phyloP scores from a whole-genome alignment of 1,284 basidiomycete species.

The Tetrapyrgos nigripes region DNA sequence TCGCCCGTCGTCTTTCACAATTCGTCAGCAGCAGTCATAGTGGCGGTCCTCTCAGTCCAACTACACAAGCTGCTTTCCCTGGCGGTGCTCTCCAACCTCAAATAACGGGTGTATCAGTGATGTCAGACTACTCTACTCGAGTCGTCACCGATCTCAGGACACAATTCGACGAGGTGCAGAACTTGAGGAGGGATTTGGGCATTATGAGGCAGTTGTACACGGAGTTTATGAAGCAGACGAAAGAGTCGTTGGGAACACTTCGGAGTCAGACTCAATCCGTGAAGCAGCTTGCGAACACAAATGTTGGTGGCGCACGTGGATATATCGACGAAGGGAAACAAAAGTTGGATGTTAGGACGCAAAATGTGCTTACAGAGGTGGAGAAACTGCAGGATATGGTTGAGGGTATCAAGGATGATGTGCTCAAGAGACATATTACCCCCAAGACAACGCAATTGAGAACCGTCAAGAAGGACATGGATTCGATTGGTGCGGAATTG shows the following conservation, averaged over 20 bases:
- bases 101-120: constrained; percentile 72
- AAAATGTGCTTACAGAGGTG: constrained; percentile 90
- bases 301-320: constrained; percentile 86
- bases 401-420: constrained; percentile 91
- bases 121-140: constrained; percentile 74
- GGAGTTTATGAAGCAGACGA: constrained; percentile 92
- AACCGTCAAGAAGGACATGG: constrained; percentile 78
- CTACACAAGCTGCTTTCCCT: constrained; percentile 29
- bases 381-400: constrained; percentile 95
- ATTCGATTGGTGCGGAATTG: constrained; percentile 73
- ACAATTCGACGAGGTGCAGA: constrained; percentile 95
- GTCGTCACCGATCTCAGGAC: constrained; percentile 86
- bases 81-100: constrained; percentile 74
- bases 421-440: constrained; percentile 87
- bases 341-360: constrained; percentile 88
- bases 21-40: constrained; percentile 51
- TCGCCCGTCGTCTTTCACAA: constrained; percentile 73
- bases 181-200: constrained; percentile 90
- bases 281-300: constrained; percentile 82
- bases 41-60: constrained; percentile 36
- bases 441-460: constrained; percentile 82
- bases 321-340: constrained; percentile 93
- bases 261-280: constrained; percentile 87
- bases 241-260: constrained; percentile 80
- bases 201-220: constrained; percentile 94